These are phyloP conservation scores for Paraconiothyrium brasiliense DNA, from an alignment of 2,329 filamentous ascomycete species.

Conservation along the genomic window DNA sequence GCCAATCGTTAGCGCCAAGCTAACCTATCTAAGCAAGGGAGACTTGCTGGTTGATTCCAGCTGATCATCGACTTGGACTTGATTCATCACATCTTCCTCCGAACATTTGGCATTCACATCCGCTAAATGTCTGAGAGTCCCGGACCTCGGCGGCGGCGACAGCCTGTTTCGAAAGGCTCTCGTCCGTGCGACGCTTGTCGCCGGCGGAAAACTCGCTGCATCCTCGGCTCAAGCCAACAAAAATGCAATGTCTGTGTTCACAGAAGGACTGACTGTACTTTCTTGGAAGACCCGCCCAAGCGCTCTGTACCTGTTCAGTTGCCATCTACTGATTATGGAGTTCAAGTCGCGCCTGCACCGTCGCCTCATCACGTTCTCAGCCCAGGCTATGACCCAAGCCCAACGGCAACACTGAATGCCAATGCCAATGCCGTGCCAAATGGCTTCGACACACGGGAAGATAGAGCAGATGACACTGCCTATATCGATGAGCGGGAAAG, in stretches of 20 bases:
- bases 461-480: not conserved
- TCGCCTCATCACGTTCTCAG: slow-evolving; percentile 9
- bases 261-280: slow-evolving; percentile 12
- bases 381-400: not conserved
- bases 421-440: not conserved
- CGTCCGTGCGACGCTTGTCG: slow-evolving; percentile 24
- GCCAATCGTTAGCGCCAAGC: no score
- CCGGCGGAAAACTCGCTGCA: slow-evolving; percentile 23
- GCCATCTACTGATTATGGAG: not conserved
- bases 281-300: slow-evolving; percentile 4
- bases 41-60: no score
- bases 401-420: not conserved
- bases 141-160: not conserved
- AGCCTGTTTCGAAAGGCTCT: slow-evolving; percentile 32
- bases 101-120: no score
- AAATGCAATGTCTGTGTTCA: slow-evolving; percentile 19
- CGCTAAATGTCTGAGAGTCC: not conserved
- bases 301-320: not conserved
- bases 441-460: not conserved
- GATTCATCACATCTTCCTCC: no score
- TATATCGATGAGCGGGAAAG: not conserved
- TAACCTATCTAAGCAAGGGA: no score
- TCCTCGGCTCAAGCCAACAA: slow-evolving; percentile 13
- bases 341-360: not conserved
- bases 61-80: no score